Conservation (phyloP, 225 moss, liverwort and hornwort species). For the Pseudisothecium myosuroides region DNA sequence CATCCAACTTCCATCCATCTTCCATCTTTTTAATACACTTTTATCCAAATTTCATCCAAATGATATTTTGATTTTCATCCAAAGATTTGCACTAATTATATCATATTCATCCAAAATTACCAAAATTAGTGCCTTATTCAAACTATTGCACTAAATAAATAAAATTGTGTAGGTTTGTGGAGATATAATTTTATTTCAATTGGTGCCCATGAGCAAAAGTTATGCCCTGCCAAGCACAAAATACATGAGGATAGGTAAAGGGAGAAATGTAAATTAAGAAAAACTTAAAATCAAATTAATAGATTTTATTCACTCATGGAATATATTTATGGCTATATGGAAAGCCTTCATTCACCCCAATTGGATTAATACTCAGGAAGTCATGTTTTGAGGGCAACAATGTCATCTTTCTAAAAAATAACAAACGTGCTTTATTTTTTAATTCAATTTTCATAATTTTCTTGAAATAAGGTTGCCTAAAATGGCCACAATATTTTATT, state of each 20-base stretch:
- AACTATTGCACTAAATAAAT: neutral
- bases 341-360: neutral
- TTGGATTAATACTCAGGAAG: neutral
- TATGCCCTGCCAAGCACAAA: neutral
- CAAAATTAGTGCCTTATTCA: neutral
- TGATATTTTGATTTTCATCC: too few relatives aligned
- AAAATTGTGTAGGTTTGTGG: neutral
- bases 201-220: neutral
- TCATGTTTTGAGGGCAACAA: neutral
- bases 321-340: neutral
- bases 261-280: neutral
- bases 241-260: too few relatives aligned
- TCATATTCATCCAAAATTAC: neutral
- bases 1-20: too few relatives aligned
- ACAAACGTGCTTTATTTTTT: neutral
- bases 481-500: neutral
- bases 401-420: neutral
- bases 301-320: neutral
- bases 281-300: neutral
- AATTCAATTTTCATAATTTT: neutral
- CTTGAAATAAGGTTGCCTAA: neutral
- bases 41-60: too few relatives aligned
- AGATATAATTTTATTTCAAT: neutral
- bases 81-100: neutral
- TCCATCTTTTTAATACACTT: too few relatives aligned